A percentile compares a stretch with the other conserved stretches of the same genome.
Evolutionary conservation across 2,329 filamentous ascomycete species (phyloP).

Genomic region (Beauveria asiatica): DNA sequence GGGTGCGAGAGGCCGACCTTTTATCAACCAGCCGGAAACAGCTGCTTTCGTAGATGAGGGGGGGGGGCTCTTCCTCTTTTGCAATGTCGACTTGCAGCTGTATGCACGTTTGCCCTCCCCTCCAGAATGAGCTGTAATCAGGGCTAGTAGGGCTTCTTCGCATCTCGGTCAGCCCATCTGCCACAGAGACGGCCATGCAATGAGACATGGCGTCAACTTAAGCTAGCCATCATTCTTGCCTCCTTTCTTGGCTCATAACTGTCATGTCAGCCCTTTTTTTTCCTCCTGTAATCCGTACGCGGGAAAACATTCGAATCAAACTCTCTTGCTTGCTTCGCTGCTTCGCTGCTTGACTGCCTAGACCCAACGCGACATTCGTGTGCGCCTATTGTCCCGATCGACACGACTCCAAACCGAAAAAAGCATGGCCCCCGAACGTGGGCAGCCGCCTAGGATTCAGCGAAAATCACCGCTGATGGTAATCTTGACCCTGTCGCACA

Average conservation of each 20-base stretch:
- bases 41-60: not conserved
- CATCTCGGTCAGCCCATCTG: slow-evolving; percentile 4
- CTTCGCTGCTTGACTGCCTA: too few relatives aligned
- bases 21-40: not conserved
- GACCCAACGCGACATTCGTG: too few relatives aligned
- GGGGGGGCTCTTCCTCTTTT: not conserved
- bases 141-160: not conserved
- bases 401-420: not conserved
- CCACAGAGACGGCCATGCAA: not conserved
- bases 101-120: not conserved
- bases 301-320: too few relatives aligned
- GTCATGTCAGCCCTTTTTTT: too few relatives aligned
- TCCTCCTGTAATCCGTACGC: too few relatives aligned
- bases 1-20: not conserved
- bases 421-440: not conserved
- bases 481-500: not conserved
- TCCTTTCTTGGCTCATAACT: too few relatives aligned
- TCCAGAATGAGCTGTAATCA: not conserved
- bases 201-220: slow-evolving; percentile 8
- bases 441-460: not conserved
- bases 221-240: not conserved
- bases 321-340: too few relatives aligned
- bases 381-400: not conserved
- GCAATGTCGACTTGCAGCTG: not conserved
- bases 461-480: not conserved